Conservation (phyloP, 768 basidiomycete species). For the Mycena crocata region DNA sequence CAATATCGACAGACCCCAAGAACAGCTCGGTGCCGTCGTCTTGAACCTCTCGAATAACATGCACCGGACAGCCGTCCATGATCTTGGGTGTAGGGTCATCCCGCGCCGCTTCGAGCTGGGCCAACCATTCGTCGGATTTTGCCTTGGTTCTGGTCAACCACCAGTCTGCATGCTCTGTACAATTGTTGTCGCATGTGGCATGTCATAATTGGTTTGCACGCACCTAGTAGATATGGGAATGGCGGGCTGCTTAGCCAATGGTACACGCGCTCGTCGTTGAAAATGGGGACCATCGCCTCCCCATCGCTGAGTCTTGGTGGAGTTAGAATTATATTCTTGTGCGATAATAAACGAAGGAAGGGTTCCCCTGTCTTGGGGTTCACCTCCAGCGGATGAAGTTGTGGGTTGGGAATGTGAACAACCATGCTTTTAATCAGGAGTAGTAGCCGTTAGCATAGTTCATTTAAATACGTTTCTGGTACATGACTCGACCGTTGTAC, state of each 20-base stretch:
- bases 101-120: slow-evolving; percentile 28
- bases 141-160: slow-evolving; percentile 43
- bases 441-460: no score
- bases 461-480: no score
- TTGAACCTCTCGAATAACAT: slow-evolving; percentile 63
- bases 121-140: slow-evolving; percentile 44
- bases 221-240: slow-evolving; percentile 62
- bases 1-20: slow-evolving; percentile 60
- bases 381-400: slow-evolving; percentile 44
- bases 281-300: slow-evolving; percentile 44
- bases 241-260: slow-evolving; percentile 60
- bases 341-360: slow-evolving; percentile 63
- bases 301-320: slow-evolving; percentile 64
- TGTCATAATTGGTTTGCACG: background rate
- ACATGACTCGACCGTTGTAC: no score
- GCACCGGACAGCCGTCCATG: slow-evolving; percentile 61
- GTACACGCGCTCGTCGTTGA: slow-evolving; percentile 65
- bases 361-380: slow-evolving; percentile 51
- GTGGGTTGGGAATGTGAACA: background rate
- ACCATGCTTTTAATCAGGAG: no score
- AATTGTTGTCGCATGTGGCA: background rate
- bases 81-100: slow-evolving; percentile 39
- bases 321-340: slow-evolving; percentile 69
- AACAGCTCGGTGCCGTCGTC: slow-evolving; percentile 67
- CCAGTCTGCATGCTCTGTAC: slow-evolving; percentile 49